Evolutionary conservation across 129 eudicot species (phyloP).

Genomic region (Flaveria sonorensis): DNA sequence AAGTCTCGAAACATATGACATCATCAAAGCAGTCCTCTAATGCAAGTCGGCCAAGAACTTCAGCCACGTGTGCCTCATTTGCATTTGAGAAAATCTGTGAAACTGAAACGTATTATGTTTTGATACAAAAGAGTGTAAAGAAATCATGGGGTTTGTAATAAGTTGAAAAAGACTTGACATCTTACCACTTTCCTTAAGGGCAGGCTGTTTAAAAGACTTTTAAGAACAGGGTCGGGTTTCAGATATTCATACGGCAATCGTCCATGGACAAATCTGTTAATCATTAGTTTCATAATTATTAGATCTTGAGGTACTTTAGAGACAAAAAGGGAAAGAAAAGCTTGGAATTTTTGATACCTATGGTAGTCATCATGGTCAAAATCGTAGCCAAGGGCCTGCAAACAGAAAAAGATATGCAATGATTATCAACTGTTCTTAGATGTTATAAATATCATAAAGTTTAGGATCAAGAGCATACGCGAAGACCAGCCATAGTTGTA

Average conservation of each 20-base stretch:
- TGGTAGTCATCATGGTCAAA: constrained; percentile 89
- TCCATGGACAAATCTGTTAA: constrained; percentile 73
- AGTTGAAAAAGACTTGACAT: not conserved
- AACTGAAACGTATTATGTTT: not conserved
- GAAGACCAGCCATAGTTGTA: constrained; percentile 76
- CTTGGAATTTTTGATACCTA: constrained; percentile 57
- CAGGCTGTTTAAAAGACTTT: constrained; percentile 65
- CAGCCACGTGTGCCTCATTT: constrained; percentile 84
- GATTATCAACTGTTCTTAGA: not conserved
- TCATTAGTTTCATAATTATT: no score
- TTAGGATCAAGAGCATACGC: constrained; percentile 17
- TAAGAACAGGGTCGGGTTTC: constrained; percentile 74
- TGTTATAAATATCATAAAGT: not conserved
- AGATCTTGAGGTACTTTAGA: no score
- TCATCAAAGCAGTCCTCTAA: constrained; percentile 86
- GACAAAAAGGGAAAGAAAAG: not conserved
- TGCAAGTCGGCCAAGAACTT: constrained; percentile 69
- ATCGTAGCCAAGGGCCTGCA: constrained; percentile 40
- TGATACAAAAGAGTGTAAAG: not conserved
- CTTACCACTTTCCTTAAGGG: constrained; percentile 65
- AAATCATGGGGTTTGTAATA: not conserved
- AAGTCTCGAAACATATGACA: constrained; percentile 74
- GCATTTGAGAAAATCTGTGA: constrained; percentile 85
- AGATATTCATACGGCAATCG: constrained; percentile 76
- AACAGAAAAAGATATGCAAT: not conserved